Conservation (phyloP, 352 stramenopile genomes). For the Pythium pyrilobum region DNA sequence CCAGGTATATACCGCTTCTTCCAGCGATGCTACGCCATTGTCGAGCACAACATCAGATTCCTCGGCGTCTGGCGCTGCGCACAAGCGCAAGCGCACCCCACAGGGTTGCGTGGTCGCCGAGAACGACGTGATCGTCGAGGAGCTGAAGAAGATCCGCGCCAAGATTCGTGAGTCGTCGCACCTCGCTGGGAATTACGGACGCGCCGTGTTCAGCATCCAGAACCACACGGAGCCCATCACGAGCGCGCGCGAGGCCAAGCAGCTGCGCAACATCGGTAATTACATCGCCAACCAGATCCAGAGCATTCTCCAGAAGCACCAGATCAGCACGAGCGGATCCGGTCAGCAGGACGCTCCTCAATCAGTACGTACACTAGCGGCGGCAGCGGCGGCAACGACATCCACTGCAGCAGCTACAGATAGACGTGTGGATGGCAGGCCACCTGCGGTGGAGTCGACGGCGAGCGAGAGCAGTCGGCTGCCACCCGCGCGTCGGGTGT, state of each 20-base stretch:
- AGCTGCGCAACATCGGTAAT: constrained; percentile 72
- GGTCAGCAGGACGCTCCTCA: too few relatives aligned
- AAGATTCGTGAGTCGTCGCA: constrained; percentile 64
- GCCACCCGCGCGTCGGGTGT: constrained; percentile 17
- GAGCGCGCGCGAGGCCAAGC: constrained; percentile 53
- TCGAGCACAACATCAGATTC: not conserved
- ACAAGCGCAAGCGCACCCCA: constrained; percentile 40
- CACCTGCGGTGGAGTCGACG: not conserved
- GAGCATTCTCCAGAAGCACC: constrained; percentile 52
- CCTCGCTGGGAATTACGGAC: constrained; percentile 52
- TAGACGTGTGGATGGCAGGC: not conserved
- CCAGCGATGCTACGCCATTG: not conserved
- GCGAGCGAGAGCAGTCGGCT: not conserved
- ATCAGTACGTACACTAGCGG: not conserved
- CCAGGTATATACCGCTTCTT: not conserved
- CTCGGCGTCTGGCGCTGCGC: not conserved
- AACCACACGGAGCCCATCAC: constrained; percentile 34
- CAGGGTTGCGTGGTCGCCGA: constrained; percentile 45
- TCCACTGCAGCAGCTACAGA: not conserved
- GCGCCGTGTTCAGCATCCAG: constrained; percentile 70
- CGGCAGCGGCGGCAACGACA: not conserved
- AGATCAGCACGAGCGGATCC: not conserved
- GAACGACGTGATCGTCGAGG: constrained; percentile 71
- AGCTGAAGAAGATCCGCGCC: constrained; percentile 50
- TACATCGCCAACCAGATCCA: constrained; percentile 86